Evolutionary conservation across 2,329 filamentous ascomycete species (phyloP).

Genomic region (Lasiodiplodia theobromae): DNA sequence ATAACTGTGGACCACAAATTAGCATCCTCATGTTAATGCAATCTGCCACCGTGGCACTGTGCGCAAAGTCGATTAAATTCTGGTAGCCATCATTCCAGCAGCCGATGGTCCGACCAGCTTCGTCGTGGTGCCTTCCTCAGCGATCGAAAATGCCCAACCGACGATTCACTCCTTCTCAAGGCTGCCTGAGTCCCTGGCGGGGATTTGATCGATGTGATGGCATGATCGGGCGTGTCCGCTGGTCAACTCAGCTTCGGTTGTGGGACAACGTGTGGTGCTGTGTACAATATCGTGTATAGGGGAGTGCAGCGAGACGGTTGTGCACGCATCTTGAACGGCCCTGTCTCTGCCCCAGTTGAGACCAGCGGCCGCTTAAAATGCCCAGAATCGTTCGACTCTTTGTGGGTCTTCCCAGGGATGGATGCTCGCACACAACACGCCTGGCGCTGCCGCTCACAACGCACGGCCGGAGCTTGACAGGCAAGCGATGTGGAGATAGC

Average conservation of each 20-base stretch:
- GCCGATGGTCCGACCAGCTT: neutral
- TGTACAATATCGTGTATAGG: neutral
- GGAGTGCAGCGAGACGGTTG: neutral
- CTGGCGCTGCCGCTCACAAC: neutral
- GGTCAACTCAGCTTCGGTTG: neutral
- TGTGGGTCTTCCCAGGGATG: conserved; percentile 1
- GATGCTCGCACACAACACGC: neutral
- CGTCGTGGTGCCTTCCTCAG: neutral
- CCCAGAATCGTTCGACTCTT: neutral
- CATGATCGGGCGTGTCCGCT: neutral
- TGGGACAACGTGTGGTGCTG: neutral
- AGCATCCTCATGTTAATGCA: neutral
- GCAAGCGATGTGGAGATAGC: neutral
- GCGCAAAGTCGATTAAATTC: neutral
- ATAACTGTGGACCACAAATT: neutral
- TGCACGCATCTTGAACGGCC: neutral
- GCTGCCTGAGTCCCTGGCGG: neutral
- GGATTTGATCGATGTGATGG: neutral
- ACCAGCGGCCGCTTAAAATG: neutral
- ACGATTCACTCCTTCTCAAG: neutral
- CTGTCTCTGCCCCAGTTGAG: neutral
- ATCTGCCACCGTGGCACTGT: neutral
- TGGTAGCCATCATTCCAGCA: neutral
- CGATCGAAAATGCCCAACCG: neutral
- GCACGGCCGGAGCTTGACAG: neutral